Conservation (phyloP, 2,329 filamentous ascomycete genomes). For the Trichoderma sp. region DNA sequence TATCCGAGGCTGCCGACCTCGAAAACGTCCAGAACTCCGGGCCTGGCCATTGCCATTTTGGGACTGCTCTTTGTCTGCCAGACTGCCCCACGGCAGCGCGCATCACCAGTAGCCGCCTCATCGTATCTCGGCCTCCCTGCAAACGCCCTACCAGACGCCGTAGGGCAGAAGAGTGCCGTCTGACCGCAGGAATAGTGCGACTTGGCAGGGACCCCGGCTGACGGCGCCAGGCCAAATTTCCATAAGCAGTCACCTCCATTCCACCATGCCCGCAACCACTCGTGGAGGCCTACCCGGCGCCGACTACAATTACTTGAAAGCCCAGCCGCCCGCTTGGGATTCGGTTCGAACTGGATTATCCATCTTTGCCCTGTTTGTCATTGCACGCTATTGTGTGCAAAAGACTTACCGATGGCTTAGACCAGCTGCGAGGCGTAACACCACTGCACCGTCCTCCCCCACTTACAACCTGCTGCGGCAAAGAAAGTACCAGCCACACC, state of each 20-base stretch:
- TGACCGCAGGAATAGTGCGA: slow-evolving; percentile 44
- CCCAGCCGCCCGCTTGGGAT: slow-evolving; percentile 38
- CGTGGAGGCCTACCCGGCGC: slow-evolving; percentile 39
- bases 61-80: slow-evolving; percentile 16
- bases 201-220: slow-evolving; percentile 39
- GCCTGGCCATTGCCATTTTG: slow-evolving; percentile 21
- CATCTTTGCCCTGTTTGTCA: slow-evolving; percentile 43
- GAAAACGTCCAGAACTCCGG: background rate
- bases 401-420: slow-evolving; percentile 37
- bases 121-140: slow-evolving; percentile 27
- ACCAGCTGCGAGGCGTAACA: slow-evolving; percentile 35
- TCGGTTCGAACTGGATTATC: slow-evolving; percentile 39
- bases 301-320: slow-evolving; percentile 37
- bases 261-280: slow-evolving; percentile 41
- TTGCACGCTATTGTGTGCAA: slow-evolving; percentile 40
- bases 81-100: slow-evolving; percentile 22
- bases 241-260: slow-evolving; percentile 35
- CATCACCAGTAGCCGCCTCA: slow-evolving; percentile 24
- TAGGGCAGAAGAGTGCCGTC: slow-evolving; percentile 41
- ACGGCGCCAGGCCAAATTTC: slow-evolving; percentile 41
- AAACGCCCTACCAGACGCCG: slow-evolving; percentile 38
- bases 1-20: slow-evolving; percentile 26
- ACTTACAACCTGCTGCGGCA: slow-evolving; percentile 32
- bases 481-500: slow-evolving; percentile 31
- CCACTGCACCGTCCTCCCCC: slow-evolving; percentile 25